Evolutionary conservation across 108 stramenopile genomes (phyloP).

Genomic region (Cyclostephanos tholiformis): DNA sequence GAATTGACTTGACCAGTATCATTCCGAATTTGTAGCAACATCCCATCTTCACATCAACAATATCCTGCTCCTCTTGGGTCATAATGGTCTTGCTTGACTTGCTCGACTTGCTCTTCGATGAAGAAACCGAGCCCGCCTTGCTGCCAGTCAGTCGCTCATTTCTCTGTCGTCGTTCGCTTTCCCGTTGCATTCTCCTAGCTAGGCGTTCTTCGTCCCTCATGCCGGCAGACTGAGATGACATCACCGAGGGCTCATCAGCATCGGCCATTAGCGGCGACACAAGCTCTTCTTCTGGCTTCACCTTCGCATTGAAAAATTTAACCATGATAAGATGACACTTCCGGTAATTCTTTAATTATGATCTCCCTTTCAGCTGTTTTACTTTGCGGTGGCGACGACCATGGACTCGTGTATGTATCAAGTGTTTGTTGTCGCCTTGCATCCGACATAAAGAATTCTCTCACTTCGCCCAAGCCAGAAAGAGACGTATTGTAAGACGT

Average conservation of each 20-base stretch:
- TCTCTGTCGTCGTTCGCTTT: conserved; percentile 6
- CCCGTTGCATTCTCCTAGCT: conserved; percentile 11
- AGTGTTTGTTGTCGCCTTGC: too few relatives aligned
- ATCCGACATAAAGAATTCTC: too few relatives aligned
- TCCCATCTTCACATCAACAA: conserved; percentile 32
- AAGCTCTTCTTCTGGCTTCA: conserved; percentile 3
- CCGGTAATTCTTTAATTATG: not conserved
- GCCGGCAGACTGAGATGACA: not conserved
- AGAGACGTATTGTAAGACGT: too few relatives aligned
- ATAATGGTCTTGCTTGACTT: conserved; percentile 8
- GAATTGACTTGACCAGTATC: conserved; percentile 31
- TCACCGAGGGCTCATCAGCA: not conserved
- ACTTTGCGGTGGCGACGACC: too few relatives aligned
- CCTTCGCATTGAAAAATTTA: conserved; percentile 2
- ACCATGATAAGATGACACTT: not conserved
- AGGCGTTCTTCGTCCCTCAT: conserved; percentile 7
- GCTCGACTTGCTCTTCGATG: conserved; percentile 2
- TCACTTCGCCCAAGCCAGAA: too few relatives aligned
- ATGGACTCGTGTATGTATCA: too few relatives aligned
- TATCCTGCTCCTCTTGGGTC: conserved; percentile 30
- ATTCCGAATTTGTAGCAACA: conserved; percentile 26
- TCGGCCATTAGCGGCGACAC: conserved; percentile 7
- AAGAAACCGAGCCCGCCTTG: not conserved
- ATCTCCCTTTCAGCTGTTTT: too few relatives aligned
- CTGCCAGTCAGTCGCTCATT: not conserved